Evolutionary conservation across 805 yeast species (phyloP), one percentile per base, ranked within the genome.

Genomic region (Cyberlindnera maclurae): DNA sequence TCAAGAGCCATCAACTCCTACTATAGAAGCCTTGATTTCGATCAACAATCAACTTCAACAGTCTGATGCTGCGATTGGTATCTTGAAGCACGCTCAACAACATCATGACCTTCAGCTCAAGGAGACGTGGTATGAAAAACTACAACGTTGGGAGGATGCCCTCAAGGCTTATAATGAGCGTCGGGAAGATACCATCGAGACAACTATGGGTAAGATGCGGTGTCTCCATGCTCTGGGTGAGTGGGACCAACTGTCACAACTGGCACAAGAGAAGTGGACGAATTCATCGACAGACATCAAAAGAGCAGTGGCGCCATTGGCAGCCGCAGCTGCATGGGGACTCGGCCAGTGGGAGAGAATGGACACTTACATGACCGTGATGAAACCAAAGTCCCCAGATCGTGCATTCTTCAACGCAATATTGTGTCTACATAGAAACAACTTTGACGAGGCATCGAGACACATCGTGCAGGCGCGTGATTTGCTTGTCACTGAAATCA

Each of bases 311-410:
- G 98, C 98, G 2, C 97, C 98, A 1, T 65, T 94, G 38, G 98
- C 97, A 0, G 98, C 98, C 0, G 97, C 97, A 3, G 97, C 98
- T 1, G 87, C 97, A 1, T 93, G 98, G 98, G 97, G 97, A 12
- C 67, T 94, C 31, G 90, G 90, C 2, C 93, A 86, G 55, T 94
- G 98, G 98, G 96, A 88, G 48, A 71, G 85, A 51, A 89, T 94
- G 88, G 97, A 86, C 52, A 75, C 83, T 7, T 93, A 88, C 51
- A 89, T 90, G 40, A 68, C 77, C 47, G 95, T 84, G 2, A 88
- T 93, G 95, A 86, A 86, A 49, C 67, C 77, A 3, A 96, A 87
- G 44, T 84, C 96, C 3, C 96, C 97, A 0, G 97, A 93, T 55
- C 78, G 88, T 42, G 90, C 96, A 2, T 94, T 93, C 59, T 93